A percentile compares a stretch with the other conserved stretches of the same genome.
These are phyloP conservation scores for Shiraia bambusicola DNA, from an alignment of 2,329 filamentous ascomycete species.

Conservation along the genomic window DNA sequence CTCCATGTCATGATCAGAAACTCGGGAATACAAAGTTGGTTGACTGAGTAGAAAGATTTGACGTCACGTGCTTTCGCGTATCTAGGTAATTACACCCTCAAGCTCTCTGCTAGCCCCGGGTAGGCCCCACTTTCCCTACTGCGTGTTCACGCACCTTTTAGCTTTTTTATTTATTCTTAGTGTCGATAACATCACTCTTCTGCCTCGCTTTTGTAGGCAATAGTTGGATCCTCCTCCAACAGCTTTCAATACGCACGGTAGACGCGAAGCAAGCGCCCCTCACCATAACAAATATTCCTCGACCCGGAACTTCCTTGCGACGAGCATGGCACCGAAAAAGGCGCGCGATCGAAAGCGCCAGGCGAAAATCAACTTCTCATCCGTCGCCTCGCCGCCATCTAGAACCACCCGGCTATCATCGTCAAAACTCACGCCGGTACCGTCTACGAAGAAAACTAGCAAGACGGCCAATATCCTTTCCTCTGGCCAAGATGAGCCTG, in stretches of 20 bases:
- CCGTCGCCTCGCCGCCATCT: constrained; percentile 43
- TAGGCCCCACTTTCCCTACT: neutral
- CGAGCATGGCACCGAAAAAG: constrained; percentile 30
- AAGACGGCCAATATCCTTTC: constrained; percentile 15
- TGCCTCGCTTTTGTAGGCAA: too few relatives aligned
- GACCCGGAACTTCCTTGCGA: neutral
- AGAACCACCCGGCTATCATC: constrained; percentile 6
- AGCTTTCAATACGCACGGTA: too few relatives aligned
- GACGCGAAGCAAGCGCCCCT: too few relatives aligned
- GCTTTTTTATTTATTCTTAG: too few relatives aligned
- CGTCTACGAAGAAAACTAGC: constrained; percentile 14
- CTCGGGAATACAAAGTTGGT: too few relatives aligned
- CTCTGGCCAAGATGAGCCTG: constrained; percentile 27
- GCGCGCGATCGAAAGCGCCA: constrained; percentile 38
- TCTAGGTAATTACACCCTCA: too few relatives aligned
- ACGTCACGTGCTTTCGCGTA: constrained; percentile 8
- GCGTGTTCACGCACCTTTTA: neutral
- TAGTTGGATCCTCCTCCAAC: too few relatives aligned
- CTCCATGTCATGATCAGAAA: too few relatives aligned
- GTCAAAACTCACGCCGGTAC: constrained; percentile 7
- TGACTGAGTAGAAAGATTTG: neutral
- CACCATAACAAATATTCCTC: neutral
- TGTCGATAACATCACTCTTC: too few relatives aligned
- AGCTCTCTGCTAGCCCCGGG: neutral
- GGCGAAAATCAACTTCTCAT: constrained; percentile 48